Percentiles rank a stretch among this genome's conserved stretches.
Conservation (phyloP, 2,329 filamentous ascomycete genomes). For the Scorias spongiosa region DNA sequence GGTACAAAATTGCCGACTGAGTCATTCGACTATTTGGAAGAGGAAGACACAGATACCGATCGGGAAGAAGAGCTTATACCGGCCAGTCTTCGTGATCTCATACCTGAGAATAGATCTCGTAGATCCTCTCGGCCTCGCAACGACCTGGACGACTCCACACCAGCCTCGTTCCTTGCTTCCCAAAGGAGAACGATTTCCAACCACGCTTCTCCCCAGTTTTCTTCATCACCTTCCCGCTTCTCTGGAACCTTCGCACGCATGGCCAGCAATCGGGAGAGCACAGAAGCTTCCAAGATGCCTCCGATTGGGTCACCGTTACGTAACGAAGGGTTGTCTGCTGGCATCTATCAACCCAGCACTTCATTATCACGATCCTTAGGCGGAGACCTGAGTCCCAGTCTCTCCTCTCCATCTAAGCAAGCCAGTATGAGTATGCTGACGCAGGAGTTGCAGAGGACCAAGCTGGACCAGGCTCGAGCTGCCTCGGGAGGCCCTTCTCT, state of each 20-base stretch:
- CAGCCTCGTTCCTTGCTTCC: constrained; percentile 18
- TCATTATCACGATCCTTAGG: constrained; percentile 6
- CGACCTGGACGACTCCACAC: constrained; percentile 34
- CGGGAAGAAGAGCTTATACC: constrained; percentile 88
- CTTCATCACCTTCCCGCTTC: constrained; percentile 48
- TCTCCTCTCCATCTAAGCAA: constrained; percentile 41
- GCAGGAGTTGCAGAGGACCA: constrained; percentile 30
- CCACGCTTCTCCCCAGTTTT: constrained; percentile 26
- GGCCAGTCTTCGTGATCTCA: constrained; percentile 46
- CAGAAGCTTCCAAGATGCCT: constrained; percentile 17
- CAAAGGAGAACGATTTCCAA: constrained; percentile 27
- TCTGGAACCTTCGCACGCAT: constrained; percentile 40
- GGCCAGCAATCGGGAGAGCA: constrained; percentile 35
- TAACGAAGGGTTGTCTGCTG: constrained; percentile 36
- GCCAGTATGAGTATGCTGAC: constrained; percentile 47
- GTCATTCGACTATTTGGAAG: constrained; percentile 38
- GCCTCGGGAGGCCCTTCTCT: constrained; percentile 1
- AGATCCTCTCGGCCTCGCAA: constrained; percentile 43
- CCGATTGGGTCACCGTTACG: constrained; percentile 40
- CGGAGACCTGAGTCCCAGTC: constrained; percentile 23
- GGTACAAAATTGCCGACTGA: constrained; percentile 24
- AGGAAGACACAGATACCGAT: constrained; percentile 52
- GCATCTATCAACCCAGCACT: constrained; percentile 12
- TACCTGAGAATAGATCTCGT: constrained; percentile 45
- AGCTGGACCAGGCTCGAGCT: constrained; percentile 20